Evolutionary conservation across 257 asterid species (phyloP), one percentile per base, ranked within the genome.

Genomic region (Plantago elongata): DNA sequence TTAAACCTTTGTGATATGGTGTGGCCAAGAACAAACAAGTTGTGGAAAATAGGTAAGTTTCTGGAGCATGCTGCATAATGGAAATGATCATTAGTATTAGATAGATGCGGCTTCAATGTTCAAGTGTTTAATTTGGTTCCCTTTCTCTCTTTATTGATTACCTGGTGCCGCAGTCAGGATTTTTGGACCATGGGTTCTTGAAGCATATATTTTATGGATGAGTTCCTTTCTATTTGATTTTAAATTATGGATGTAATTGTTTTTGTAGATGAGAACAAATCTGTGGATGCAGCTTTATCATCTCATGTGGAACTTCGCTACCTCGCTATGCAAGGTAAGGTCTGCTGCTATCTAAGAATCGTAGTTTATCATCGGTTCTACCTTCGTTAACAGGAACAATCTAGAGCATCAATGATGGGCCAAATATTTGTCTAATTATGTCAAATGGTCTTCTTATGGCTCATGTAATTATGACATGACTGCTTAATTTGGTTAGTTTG

Each of bases 271-370:
- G 80, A 60, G 63, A 69, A 49, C 66, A 71, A 79, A 40, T 54
- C 74, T 9, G 61, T 74, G 65, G 85, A 77, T 51, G 94, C 71
- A 2, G 85, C 85, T 65, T 68, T 81, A 74, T 84, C 75, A 68
- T 71, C 82, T 63, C 75, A 78, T 60, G 78, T 76, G 54, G 81
- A 86, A 65, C 87, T 91, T 55, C 95, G 97, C 9, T 27, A 52
- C 49, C 84, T 81, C 40, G 84, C 93, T 13, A 75, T 91, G 89
- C 71, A 84, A 77, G 96, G 94, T 85, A 75, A 59, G 52, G 38
- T 52, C 48, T 69, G 48, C 6, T 61, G 54, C 57, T 43, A 63
- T 56, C 44, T 47, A 11, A 22, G 61, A 45, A 37, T 48, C 15
- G 1, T 51, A 30, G 45, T 61, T 30, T 13, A 29, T 63, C 65